Evolutionary conservation across 495 filamentous ascomycete genomes (phyloP).

Genomic region (Oidiodendron maius): DNA sequence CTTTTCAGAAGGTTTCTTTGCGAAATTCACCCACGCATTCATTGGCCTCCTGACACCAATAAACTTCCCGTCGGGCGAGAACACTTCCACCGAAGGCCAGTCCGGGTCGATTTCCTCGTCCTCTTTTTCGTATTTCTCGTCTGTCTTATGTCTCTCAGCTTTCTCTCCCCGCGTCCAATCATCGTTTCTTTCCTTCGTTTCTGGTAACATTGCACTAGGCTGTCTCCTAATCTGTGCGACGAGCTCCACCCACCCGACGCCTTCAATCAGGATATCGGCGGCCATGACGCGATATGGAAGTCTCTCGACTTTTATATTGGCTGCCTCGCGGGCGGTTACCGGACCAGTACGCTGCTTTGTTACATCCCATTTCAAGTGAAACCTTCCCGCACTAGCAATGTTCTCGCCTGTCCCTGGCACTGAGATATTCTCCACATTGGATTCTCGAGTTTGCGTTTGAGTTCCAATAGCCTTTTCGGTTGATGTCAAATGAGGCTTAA

Average conservation of each 20-base stretch:
- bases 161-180: neutral
- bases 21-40: conserved; percentile 55
- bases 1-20: conserved; percentile 16
- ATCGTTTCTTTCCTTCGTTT: conserved; percentile 5
- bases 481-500: conserved; percentile 65
- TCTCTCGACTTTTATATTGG: conserved; percentile 42
- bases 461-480: conserved; percentile 71
- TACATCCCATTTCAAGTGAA: conserved; percentile 71
- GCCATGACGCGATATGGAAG: conserved; percentile 76
- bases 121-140: conserved; percentile 13
- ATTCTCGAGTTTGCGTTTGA: conserved; percentile 48
- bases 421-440: conserved; percentile 54
- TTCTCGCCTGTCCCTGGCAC: conserved; percentile 47
- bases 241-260: conserved; percentile 90
- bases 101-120: conserved; percentile 11
- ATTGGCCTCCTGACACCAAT: conserved; percentile 65
- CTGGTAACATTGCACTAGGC: conserved; percentile 5
- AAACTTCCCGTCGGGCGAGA: conserved; percentile 73
- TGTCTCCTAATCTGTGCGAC: conserved; percentile 66
- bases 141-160: conserved; percentile 8
- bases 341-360: conserved; percentile 64
- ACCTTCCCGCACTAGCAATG: conserved; percentile 64
- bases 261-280: conserved; percentile 83
- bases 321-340: conserved; percentile 44
- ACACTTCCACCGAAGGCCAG: conserved; percentile 72